These are phyloP conservation scores for Petasospora rhodanensis DNA, from an alignment of 1,139 yeast genomes.

Conservation along the genomic window DNA sequence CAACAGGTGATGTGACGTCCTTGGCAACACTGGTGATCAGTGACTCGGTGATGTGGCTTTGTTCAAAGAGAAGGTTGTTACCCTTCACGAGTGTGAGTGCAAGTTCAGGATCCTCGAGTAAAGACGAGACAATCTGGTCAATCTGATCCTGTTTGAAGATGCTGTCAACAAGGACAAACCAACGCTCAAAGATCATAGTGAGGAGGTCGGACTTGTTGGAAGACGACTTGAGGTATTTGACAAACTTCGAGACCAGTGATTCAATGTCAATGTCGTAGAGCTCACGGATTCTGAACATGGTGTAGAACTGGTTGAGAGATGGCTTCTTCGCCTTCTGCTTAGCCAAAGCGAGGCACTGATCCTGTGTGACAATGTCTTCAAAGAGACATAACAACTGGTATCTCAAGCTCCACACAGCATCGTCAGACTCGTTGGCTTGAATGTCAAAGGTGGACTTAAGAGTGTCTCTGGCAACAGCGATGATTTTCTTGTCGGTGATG, in stretches of 20 bases:
- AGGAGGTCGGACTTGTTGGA: conserved; percentile 21
- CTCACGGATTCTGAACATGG: conserved; percentile 47
- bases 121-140: conserved; percentile 13
- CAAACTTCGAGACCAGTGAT: conserved; percentile 27
- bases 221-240: conserved; percentile 24
- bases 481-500: conserved; percentile 10
- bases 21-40: conserved; percentile 22
- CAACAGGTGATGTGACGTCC: conserved; percentile 2
- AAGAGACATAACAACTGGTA: conserved; percentile 46
- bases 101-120: conserved; percentile 18
- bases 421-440: conserved; percentile 14
- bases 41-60: conserved; percentile 30
- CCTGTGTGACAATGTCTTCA: conserved; percentile 34
- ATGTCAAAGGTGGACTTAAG: conserved; percentile 21
- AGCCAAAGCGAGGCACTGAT: conserved; percentile 17
- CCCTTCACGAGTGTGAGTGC: conserved; percentile 20
- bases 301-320: conserved; percentile 32
- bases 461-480: conserved; percentile 5
- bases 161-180: conserved; percentile 47
- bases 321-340: conserved; percentile 5
- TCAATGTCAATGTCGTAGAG: conserved; percentile 30
- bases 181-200: conserved; percentile 40
- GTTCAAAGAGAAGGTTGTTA: conserved; percentile 39
- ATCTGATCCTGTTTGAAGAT: conserved; percentile 27
- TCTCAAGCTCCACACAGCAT: conserved; percentile 40